Base-by-base conservation (phyloP, 306 rosid genomes). In the Casuarina cunninghamiana region DNA sequence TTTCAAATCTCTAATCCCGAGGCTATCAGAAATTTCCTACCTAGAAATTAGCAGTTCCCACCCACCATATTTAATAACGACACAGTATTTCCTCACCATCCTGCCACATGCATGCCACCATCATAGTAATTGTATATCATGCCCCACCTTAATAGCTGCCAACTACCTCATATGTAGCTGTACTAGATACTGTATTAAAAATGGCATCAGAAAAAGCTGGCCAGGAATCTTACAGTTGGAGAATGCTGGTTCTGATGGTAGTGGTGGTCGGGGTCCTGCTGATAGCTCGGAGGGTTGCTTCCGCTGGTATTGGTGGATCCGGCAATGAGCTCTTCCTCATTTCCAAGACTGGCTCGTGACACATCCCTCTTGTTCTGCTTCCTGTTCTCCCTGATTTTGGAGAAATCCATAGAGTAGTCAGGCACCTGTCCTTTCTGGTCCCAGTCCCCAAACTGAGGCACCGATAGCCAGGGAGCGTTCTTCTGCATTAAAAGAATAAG, bases 401-500 rank as follows among this genome's bases (percentile, higher is more conserved):
- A 89, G 89, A 95, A 95, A 88, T 95, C 99, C 70, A 93, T 83
- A 2, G 97, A 95, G 83, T 95, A 95, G 67, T 95, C 99, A 0
- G 97, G 97, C 68, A 89, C 61, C 82, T 84, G 93, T 3, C 96
- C 98, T 76, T 89, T 92, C 82, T 93, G 97, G 74, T 95, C 99
- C 99, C 99, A 95, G 58, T 91, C 97, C 73, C 99, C 99, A 79
- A 93, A 95, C 77, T 95, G 99, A 39, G 99, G 99, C 79, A 95
- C 97, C 63, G 99, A 93, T 81, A 95, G 68, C 99, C 97, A 91
- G 12, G 91, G 85, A 50, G 72, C 90, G 77, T 77, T 86, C 85
- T 91, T 95, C 97, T 93, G 86, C 65, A 73, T 60, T 17, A 39
- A 58, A 50, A 55, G 45, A 61, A 15, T 1, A 41, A 71, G 71